Evolutionary conservation across 768 basidiomycete species (phyloP).

Genomic region (Tephrocybe sp.): DNA sequence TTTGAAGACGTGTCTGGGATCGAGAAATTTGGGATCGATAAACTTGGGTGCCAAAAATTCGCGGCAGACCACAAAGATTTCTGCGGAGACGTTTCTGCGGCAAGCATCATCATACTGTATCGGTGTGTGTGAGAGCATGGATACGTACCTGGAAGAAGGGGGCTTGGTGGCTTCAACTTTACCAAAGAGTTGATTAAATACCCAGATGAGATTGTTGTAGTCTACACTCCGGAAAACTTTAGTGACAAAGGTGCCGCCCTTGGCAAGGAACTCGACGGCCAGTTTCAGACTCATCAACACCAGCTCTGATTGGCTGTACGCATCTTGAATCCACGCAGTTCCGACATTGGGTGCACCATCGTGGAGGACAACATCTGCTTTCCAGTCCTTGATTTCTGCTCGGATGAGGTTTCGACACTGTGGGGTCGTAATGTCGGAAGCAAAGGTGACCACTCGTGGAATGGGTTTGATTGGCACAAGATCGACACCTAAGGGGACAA

Average conservation of each 20-base stretch:
- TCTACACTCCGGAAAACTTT: constrained; percentile 98
- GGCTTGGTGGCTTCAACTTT: constrained; percentile 99
- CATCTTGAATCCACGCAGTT: constrained; percentile 98
- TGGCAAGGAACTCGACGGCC: constrained; percentile 89
- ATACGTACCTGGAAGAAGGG: constrained; percentile 82
- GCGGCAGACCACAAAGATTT: constrained; percentile 98
- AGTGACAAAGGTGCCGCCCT: constrained; percentile 94
- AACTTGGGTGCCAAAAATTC: constrained; percentile 92
- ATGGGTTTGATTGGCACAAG: constrained; percentile 95
- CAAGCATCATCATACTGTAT: constrained; percentile 3
- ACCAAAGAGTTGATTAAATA: constrained; percentile 92
- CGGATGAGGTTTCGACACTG: constrained; percentile 87
- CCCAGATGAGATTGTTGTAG: constrained; percentile 99
- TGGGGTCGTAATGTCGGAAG: constrained; percentile 90
- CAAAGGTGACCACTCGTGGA: constrained; percentile 87
- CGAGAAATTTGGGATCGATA: constrained; percentile 97
- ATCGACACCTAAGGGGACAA: constrained; percentile 70
- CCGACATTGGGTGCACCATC: constrained; percentile 99
- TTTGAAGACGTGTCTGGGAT: constrained; percentile 97
- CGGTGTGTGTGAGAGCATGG: background rate
- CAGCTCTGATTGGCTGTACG: constrained; percentile 94
- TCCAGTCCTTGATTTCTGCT: constrained; percentile 94
- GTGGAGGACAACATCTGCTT: constrained; percentile 96
- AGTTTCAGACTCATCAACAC: constrained; percentile 94
- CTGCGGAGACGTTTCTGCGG: constrained; percentile 92